Conservation (phyloP, 2,329 filamentous ascomycete genomes). For the Colletotrichum sp. region DNA sequence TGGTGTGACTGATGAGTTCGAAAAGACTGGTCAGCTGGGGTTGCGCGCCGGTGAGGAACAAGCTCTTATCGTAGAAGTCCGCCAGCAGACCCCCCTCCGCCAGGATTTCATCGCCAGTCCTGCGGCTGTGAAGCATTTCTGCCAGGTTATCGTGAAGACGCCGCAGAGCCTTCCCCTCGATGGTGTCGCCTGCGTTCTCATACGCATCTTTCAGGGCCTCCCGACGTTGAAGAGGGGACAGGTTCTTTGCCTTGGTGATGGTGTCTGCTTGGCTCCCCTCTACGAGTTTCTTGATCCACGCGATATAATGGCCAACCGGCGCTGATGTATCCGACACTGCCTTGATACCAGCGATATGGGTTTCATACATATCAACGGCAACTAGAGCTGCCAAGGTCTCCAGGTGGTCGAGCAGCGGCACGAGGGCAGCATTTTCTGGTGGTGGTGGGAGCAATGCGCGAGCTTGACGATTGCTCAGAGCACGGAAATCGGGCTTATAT, state of each 20-base stretch:
- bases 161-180: not conserved
- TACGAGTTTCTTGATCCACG: not conserved
- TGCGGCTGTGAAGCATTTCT: rapidly evolving
- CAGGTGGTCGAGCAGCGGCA: not conserved
- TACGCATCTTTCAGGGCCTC: not conserved
- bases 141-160: not conserved
- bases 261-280: not conserved
- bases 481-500: not conserved
- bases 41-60: not conserved
- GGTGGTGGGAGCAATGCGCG: not conserved
- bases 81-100: not conserved
- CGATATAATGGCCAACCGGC: not conserved
- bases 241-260: not conserved
- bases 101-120: not conserved
- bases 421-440: not conserved
- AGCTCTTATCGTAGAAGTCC: not conserved
- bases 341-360: not conserved
- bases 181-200: not conserved
- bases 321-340: too few relatives aligned
- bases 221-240: rapidly evolving
- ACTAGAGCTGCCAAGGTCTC: not conserved
- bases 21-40: not conserved
- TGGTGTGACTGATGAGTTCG: not conserved
- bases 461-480: not conserved
- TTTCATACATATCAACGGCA: not conserved